Conservation (phyloP, 345 rosid genomes). For the Raphanus sativus region DNA sequence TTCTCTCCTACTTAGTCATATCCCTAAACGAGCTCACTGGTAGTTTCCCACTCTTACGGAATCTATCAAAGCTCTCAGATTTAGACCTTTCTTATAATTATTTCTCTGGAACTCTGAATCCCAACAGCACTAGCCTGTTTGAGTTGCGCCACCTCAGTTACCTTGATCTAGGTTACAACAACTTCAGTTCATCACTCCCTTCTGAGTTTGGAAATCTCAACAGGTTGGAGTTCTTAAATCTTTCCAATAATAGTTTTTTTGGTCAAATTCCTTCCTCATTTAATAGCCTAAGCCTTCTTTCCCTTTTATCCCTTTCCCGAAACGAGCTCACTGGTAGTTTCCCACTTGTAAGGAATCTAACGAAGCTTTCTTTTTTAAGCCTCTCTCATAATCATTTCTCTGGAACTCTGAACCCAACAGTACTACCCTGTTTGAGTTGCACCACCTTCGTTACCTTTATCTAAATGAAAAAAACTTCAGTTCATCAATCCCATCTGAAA, state of each 20-base stretch:
- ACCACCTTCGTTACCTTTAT: not conserved
- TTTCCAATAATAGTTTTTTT: not conserved
- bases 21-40: too few species aligned
- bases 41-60: too few species aligned
- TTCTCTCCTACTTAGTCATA: too few species aligned
- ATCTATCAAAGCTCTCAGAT: too few species aligned
- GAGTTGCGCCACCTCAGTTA: not conserved
- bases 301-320: not conserved
- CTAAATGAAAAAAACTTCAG: not conserved
- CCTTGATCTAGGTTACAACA: not conserved
- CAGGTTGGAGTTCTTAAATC: slow-evolving; percentile 14
- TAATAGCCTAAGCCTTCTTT: not conserved
- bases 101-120: not conserved
- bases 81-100: too few species aligned
- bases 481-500: not conserved
- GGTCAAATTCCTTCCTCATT: slow-evolving; percentile 6
- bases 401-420: not conserved
- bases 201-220: slow-evolving; percentile 5
- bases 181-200: not conserved
- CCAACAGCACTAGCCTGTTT: not conserved
- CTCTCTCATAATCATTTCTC: too few species aligned
- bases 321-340: not conserved
- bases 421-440: not conserved
- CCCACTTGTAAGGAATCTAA: not conserved
- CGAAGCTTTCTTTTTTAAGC: not conserved